Evolutionary conservation across 768 basidiomycete genomes (phyloP).

Genomic region (Rhodotorula kratochvilovae): DNA sequence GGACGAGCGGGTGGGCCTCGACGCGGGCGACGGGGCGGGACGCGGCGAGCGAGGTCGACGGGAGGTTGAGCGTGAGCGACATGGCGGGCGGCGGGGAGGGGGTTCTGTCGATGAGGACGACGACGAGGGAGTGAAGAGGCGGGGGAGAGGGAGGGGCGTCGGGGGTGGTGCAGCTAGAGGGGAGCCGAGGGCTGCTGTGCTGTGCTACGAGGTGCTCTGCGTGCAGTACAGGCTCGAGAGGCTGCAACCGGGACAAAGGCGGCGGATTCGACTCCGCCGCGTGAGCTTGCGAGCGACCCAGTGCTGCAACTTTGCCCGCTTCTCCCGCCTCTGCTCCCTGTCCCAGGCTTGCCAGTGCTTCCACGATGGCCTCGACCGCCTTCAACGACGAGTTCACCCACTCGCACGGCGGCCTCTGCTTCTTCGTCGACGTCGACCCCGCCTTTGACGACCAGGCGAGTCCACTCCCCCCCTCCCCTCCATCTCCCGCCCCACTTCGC

Average conservation of each 20-base stretch:
- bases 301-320: not conserved
- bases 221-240: too few species aligned
- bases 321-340: not conserved
- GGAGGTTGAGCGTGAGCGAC: conserved; percentile 5
- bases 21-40: conserved; percentile 47
- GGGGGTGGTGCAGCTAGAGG: too few species aligned
- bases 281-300: too few species aligned
- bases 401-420: conserved; percentile 19
- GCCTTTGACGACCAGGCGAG: conserved; percentile 27
- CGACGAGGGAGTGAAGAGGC: not conserved
- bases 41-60: conserved; percentile 1
- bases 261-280: not conserved
- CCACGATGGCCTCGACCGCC: conserved; percentile 17
- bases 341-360: not conserved
- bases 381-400: conserved; percentile 33
- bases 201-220: too few species aligned
- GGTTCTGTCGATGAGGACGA: not conserved
- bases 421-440: conserved; percentile 36
- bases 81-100: not conserved
- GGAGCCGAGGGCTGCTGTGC: not conserved
- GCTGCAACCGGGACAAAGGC: not conserved
- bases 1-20: conserved; percentile 82
- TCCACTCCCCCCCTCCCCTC: too few species aligned
- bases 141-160: too few species aligned
- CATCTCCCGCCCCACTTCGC: too few species aligned